Percentiles rank a stretch among this genome's conserved stretches.
phyloP scores from a whole-genome alignment of 208 protist genomes.

The Leishmania tropica region DNA sequence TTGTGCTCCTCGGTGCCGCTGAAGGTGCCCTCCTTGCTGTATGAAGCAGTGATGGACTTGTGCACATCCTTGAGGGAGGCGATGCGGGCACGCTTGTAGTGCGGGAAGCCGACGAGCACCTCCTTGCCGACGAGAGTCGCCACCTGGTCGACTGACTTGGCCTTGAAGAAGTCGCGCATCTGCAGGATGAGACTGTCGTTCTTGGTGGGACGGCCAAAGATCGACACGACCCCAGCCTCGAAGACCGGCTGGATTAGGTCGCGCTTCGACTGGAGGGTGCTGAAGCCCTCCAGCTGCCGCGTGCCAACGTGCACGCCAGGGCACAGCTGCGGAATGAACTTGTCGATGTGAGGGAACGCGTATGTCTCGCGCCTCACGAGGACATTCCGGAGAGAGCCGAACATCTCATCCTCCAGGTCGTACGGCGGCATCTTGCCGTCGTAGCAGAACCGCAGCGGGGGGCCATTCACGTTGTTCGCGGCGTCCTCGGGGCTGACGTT shows the following conservation, averaged over 20 bases:
- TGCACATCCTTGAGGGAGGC: slow-evolving; percentile 62
- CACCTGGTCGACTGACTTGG: slow-evolving; percentile 36
- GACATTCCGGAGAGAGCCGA: slow-evolving; percentile 58
- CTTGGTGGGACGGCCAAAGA: slow-evolving; percentile 76
- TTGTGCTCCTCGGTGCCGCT: slow-evolving; percentile 52
- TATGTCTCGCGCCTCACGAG: slow-evolving; percentile 55
- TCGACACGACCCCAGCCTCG: slow-evolving; percentile 60
- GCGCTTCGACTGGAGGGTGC: slow-evolving; percentile 71
- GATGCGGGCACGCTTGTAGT: slow-evolving; percentile 87
- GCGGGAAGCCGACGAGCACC: slow-evolving; percentile 87
- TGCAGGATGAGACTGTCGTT: slow-evolving; percentile 80
- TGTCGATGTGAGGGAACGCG: slow-evolving; percentile 47
- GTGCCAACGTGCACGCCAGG: slow-evolving; percentile 50
- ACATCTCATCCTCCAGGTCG: slow-evolving; percentile 61
- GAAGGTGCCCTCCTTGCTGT: slow-evolving; percentile 63
- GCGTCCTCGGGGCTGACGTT: slow-evolving; percentile 73
- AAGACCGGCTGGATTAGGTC: slow-evolving; percentile 51
- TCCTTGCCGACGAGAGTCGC: slow-evolving; percentile 71
- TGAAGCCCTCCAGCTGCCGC: slow-evolving; percentile 80
- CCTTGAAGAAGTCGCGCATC: slow-evolving; percentile 39
- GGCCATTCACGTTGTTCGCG: slow-evolving; percentile 66
- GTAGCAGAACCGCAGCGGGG: slow-evolving; percentile 65
- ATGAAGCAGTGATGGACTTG: slow-evolving; percentile 46
- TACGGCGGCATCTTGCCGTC: slow-evolving; percentile 56
- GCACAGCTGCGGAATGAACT: slow-evolving; percentile 73